Evolutionary conservation across 2,329 filamentous ascomycete genomes (phyloP).

Genomic region (Aspergillus sp.): DNA sequence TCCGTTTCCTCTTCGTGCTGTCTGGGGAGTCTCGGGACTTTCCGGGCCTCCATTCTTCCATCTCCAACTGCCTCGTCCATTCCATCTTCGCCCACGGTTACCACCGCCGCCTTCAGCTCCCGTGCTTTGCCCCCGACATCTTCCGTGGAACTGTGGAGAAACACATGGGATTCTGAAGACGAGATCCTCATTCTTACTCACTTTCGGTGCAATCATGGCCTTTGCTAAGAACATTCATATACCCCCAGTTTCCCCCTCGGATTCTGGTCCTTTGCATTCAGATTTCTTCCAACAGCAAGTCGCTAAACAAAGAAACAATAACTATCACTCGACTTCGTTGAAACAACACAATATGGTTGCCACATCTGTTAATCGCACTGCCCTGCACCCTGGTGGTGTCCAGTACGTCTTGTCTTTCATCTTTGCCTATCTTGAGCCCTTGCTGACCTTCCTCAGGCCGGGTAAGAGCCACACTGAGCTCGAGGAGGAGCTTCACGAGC

Average conservation of each 20-base stretch:
- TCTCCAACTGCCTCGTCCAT: constrained; percentile 14
- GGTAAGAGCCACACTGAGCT: constrained; percentile 89
- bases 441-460: constrained; percentile 53
- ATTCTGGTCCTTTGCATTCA: constrained; percentile 45
- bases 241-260: constrained; percentile 37
- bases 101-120: constrained; percentile 14
- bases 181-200: constrained; percentile 20
- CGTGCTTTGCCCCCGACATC: constrained; percentile 30
- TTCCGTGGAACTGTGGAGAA: constrained; percentile 39
- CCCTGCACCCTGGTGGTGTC: constrained; percentile 84
- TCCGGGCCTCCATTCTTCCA: constrained; percentile 24
- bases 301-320: constrained; percentile 53
- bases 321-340: constrained; percentile 56
- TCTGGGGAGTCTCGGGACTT: constrained; percentile 27
- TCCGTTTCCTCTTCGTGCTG: constrained; percentile 22
- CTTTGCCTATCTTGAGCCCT: constrained; percentile 5
- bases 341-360: constrained; percentile 41
- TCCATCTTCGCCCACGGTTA: constrained; percentile 16
- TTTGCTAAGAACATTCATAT: constrained; percentile 39
- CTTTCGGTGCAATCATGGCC: constrained; percentile 23
- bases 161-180: constrained; percentile 16
- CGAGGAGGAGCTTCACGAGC: constrained; percentile 95
- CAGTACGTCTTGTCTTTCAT: constrained; percentile 57
- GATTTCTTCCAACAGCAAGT: constrained; percentile 56
- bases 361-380: constrained; percentile 78